Base-by-base conservation (phyloP, 2,329 filamentous ascomycete genomes). In the Colletotrichum sp. region DNA sequence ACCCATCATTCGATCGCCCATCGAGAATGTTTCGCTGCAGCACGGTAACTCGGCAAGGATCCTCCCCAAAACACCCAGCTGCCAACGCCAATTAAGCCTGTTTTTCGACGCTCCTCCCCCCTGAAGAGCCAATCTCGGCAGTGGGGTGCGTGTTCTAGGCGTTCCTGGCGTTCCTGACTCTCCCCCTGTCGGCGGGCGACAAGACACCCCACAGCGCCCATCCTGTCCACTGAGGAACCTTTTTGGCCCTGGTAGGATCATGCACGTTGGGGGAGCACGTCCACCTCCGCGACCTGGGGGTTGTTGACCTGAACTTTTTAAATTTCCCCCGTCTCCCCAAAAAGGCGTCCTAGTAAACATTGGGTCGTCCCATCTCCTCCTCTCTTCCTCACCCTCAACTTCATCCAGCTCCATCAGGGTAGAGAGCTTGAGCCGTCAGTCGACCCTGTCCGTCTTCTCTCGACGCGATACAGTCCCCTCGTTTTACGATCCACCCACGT, bases 101-200 rank as follows among this genome's bases (percentile, higher is more conserved):
- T 69, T 74, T 76, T 64, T 36, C 39, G 7, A 34, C 55, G 32
- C 44, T 18, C 28, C 30, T 15, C 59, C 71, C 72, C 59, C 74
- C 60, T 76, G 65, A 52, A 71, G 60, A 62, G 34, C 72, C 36
- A 77, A 77, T 77, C 55, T 77, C 66, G 39, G 75, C 26, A 75
- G 75, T 66, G 71, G 75, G 26, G 64, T 52, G 18, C 32, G 39
- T 7, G 32, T 49, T 62, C 69, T 39, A 65, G 63, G 59, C 59
- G 30, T 62, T 32, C 26, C 44, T 52, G 44, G 44, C 44, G 44
- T 52, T 52, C 44, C 44, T 52, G 44, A 24, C 28, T 18, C n/a
- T 15, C 12, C 39, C 73, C 73, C 57, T 76, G 73, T 64, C 24
- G 24, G 59, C 30, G 68, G 68, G 57, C 69, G 26, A 67, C 36